A percentile compares a stretch with the other conserved stretches of the same genome.
Conservation (phyloP, 306 rosid species). For the Quercus dentata region DNA sequence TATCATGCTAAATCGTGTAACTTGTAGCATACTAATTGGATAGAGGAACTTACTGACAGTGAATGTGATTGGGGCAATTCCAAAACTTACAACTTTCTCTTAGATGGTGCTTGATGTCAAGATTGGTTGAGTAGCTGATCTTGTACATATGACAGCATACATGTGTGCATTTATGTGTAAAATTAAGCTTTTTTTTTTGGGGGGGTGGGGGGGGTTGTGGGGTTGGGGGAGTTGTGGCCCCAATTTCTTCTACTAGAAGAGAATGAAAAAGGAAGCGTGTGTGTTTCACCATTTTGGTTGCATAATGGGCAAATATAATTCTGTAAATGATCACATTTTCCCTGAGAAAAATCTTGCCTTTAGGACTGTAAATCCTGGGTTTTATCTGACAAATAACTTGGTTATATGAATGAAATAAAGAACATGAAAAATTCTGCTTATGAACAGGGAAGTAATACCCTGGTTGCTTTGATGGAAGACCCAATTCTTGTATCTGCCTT, state of each 20-base stretch:
- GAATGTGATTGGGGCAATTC: too few species aligned
- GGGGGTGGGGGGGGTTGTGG: too few species aligned
- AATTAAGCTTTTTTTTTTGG: too few species aligned
- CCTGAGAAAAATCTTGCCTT: neutral
- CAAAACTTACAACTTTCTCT: too few species aligned
- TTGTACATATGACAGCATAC: too few species aligned
- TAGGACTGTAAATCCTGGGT: neutral
- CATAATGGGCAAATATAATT: neutral
- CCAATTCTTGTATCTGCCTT: conserved; percentile 47
- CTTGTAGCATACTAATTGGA: too few species aligned
- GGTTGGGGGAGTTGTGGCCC: neutral
- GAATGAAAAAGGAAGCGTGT: neutral
- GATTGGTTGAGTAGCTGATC: too few species aligned
- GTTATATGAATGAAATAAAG: neutral
- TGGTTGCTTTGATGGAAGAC: conserved; percentile 56
- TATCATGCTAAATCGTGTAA: too few species aligned
- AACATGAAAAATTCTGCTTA: conserved; percentile 7
- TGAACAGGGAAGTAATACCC: conserved; percentile 50
- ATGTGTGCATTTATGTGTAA: too few species aligned
- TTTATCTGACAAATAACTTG: neutral
- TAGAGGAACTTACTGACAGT: too few species aligned
- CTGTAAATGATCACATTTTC: neutral
- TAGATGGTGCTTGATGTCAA: too few species aligned
- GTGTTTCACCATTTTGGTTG: neutral
- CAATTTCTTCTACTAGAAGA: neutral